Percentiles rank a stretch among this genome's conserved stretches.
phyloP scores from a whole-genome alignment of 495 filamentous ascomycete genomes.

The Xeromyces bisporus region DNA sequence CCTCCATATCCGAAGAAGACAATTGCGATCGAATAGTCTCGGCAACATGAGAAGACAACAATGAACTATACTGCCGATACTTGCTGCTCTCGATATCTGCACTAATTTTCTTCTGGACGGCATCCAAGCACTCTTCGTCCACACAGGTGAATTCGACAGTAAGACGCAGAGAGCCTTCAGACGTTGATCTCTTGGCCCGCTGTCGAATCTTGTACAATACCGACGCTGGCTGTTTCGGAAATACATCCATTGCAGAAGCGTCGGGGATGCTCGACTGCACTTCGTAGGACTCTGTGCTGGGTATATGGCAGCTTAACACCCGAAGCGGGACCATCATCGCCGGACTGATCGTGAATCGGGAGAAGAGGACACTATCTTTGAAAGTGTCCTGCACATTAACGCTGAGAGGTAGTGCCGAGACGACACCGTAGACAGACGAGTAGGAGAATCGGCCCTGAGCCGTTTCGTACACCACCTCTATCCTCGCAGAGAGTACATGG shows the following conservation, averaged over 20 bases:
- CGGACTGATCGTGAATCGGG: conserved; percentile 74
- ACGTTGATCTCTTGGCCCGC: conserved; percentile 20
- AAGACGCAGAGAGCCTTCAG: conserved; percentile 39
- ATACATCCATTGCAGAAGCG: conserved; percentile 43
- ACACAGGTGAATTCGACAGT: conserved; percentile 63
- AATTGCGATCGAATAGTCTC: conserved; percentile 33
- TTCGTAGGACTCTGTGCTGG: conserved; percentile 50
- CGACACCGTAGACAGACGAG: conserved; percentile 38
- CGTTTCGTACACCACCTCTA: conserved; percentile 68
- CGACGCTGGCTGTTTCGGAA: conserved; percentile 63
- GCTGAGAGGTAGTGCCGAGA: conserved; percentile 64
- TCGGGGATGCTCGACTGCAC: conserved; percentile 42
- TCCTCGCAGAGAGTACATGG: conserved; percentile 49
- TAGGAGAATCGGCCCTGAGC: conserved; percentile 55
- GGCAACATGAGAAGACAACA: conserved; percentile 36
- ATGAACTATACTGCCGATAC: conserved; percentile 25
- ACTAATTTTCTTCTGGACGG: conserved; percentile 25
- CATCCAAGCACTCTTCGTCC: conserved; percentile 40
- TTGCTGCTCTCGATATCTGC: conserved; percentile 25
- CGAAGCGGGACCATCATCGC: conserved; percentile 57
- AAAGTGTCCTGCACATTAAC: conserved; percentile 97
- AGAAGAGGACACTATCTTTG: conserved; percentile 66
- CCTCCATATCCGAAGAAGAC: conserved; percentile 39
- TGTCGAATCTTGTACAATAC: conserved; percentile 61
- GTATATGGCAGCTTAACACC: conserved; percentile 50